Evolutionary conservation across 257 asterid genomes (phyloP).

Genomic region (Nicotiana knightiana): DNA sequence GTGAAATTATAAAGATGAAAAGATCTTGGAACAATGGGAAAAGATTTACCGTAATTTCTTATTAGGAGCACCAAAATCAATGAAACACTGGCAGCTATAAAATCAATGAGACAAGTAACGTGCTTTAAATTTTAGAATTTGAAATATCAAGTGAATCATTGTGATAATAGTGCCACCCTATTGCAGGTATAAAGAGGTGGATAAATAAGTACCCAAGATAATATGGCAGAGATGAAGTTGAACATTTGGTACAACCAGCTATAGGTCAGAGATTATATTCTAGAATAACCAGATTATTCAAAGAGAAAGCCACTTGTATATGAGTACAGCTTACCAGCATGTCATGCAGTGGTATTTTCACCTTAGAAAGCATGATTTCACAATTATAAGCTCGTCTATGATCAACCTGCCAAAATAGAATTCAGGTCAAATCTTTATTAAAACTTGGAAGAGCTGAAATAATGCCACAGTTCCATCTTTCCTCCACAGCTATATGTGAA

Average conservation of each 20-base stretch:
- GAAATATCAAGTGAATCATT: neutral
- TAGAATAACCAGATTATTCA: neutral
- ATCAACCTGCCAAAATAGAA: conserved; percentile 53
- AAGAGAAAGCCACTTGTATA: neutral
- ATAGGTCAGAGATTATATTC: conserved; percentile 1
- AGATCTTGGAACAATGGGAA: neutral
- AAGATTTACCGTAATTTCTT: neutral
- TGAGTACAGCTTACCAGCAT: conserved; percentile 61
- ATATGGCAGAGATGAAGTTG: neutral
- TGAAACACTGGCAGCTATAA: neutral
- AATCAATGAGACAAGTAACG: neutral
- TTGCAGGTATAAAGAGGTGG: neutral
- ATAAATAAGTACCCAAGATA: neutral
- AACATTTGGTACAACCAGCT: neutral
- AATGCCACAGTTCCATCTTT: neutral
- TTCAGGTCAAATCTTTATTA: neutral
- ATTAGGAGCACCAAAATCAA: neutral
- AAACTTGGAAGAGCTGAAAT: neutral
- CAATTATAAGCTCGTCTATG: conserved; percentile 94
- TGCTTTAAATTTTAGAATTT: neutral
- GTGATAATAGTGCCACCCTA: neutral
- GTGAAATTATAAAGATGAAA: neutral
- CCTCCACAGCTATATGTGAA: neutral
- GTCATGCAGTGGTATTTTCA: conserved; percentile 76
- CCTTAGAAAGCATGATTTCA: conserved; percentile 93